A percentile compares a stretch with the other conserved stretches of the same genome.
Conservation (phyloP, 2,329 filamentous ascomycete genomes). For the Phoma sp. region DNA sequence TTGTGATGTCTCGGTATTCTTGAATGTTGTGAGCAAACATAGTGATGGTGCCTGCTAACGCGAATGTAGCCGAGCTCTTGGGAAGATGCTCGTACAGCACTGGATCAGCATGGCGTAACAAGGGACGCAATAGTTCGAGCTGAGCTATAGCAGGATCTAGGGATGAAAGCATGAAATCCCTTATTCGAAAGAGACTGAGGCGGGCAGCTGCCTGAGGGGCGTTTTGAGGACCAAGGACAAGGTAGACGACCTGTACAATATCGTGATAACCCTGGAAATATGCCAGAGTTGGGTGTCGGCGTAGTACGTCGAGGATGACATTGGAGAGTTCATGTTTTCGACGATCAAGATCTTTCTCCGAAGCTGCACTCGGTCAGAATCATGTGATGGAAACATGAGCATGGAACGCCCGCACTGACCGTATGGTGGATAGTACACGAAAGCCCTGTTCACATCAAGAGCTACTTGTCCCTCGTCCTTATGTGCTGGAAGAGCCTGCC, state of each 20-base stretch:
- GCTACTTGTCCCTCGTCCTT: conserved; percentile 88
- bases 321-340: conserved; percentile 79
- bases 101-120: conserved; percentile 75
- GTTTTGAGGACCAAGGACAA: conserved; percentile 73
- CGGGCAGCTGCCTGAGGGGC: conserved; percentile 72
- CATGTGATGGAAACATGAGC: neutral
- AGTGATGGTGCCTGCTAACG: conserved; percentile 88
- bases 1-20: conserved; percentile 83
- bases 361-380: conserved; percentile 62
- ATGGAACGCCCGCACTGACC: conserved; percentile 58
- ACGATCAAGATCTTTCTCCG: conserved; percentile 69
- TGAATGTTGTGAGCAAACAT: conserved; percentile 97
- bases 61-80: conserved; percentile 84
- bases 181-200: conserved; percentile 87
- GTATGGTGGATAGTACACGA: conserved; percentile 85
- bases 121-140: conserved; percentile 83
- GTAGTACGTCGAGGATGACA: conserved; percentile 81
- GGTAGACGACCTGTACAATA: conserved; percentile 92
- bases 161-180: conserved; percentile 96
- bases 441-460: conserved; percentile 93
- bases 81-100: conserved; percentile 76
- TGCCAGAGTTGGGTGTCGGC: conserved; percentile 80
- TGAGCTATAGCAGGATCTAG: conserved; percentile 82
- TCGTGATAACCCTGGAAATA: conserved; percentile 99
- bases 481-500: conserved; percentile 74